These are phyloP conservation scores for Sarocladium strictum DNA, from an alignment of 2,329 filamentous ascomycete species.

Conservation along the genomic window DNA sequence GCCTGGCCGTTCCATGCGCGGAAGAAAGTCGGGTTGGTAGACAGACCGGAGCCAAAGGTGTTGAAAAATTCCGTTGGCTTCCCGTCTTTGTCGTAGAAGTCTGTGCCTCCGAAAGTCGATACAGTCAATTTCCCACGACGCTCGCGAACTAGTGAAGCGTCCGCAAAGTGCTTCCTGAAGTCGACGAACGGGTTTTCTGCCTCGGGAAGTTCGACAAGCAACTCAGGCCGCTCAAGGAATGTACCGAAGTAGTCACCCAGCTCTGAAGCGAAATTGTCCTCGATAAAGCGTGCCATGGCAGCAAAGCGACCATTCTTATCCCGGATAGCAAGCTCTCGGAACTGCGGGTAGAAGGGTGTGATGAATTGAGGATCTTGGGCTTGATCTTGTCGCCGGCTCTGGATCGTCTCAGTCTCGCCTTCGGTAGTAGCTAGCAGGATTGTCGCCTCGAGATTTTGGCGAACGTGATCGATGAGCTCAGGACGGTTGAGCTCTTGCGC, in stretches of 20 bases:
- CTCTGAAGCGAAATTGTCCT: conserved; percentile 9
- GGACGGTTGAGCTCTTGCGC: conserved; percentile 14
- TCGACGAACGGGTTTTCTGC: conserved; percentile 13
- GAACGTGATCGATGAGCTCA: conserved; percentile 13
- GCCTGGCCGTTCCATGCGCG: conserved; percentile 15
- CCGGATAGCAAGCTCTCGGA: conserved; percentile 15
- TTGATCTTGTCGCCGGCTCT: conserved; percentile 16
- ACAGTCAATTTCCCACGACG: conserved; percentile 14
- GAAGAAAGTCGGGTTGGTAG: conserved; percentile 16
- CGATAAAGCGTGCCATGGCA: conserved; percentile 14
- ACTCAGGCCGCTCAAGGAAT: conserved; percentile 15
- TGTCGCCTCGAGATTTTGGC: conserved; percentile 15
- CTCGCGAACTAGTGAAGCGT: conserved; percentile 12
- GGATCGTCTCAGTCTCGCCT: conserved; percentile 16
- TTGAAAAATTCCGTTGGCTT: conserved; percentile 14
- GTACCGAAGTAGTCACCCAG: conserved; percentile 15
- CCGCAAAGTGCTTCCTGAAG: conserved; percentile 13
- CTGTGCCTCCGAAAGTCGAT: conserved; percentile 14
- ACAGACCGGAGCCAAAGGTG: conserved; percentile 15
- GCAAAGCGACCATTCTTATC: conserved; percentile 15
- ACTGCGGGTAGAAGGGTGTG: conserved; percentile 14
- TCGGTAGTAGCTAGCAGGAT: conserved; percentile 14
- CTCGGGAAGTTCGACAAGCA: conserved; percentile 11
- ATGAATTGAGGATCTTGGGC: conserved; percentile 13
- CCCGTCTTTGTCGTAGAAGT: conserved; percentile 14